Conservation (phyloP, 768 basidiomycete genomes). For the Vishniacozyma victoriae region DNA sequence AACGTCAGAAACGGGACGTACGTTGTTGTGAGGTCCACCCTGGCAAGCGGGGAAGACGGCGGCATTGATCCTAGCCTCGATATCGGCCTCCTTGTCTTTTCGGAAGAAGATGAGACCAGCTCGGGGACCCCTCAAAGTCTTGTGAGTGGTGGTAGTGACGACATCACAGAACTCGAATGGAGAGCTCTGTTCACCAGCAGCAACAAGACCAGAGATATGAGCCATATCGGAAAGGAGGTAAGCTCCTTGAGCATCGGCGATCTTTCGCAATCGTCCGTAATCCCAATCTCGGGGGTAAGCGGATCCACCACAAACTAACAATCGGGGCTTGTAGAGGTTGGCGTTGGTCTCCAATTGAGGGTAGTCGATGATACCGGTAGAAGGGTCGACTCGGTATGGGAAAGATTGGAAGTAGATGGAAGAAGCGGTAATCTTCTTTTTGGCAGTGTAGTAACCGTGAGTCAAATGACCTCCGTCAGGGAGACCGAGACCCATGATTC, state of each 20-base stretch:
- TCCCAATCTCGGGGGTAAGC: conserved; percentile 99
- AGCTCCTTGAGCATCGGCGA: conserved; percentile 78
- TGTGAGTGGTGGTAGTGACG: conserved; percentile 98
- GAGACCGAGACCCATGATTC: conserved; percentile 96
- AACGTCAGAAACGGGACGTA: conserved; percentile 47
- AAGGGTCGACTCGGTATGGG: conserved; percentile 72
- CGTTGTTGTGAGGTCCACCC: conserved; percentile 98
- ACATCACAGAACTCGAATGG: conserved; percentile 97
- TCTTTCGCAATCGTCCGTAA: conserved; percentile 72
- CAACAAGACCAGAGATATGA: conserved; percentile 91
- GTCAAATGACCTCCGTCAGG: conserved; percentile 97
- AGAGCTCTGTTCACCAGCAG: conserved; percentile 78
- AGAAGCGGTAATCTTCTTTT: conserved; percentile 99
- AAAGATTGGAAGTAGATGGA: conserved; percentile 99
- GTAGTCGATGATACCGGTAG: conserved; percentile 87
- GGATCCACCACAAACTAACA: conserved; percentile 95
- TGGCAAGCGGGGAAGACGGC: conserved; percentile 99
- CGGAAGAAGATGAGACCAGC: conserved; percentile 98
- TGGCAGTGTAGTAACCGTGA: conserved; percentile 96
- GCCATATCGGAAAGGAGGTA: conserved; percentile 96
- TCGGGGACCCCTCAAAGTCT: conserved; percentile 95
- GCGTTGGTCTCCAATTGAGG: conserved; percentile 71
- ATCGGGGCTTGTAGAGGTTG: conserved; percentile 87
- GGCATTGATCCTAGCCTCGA: conserved; percentile 95
- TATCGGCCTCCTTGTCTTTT: conserved; percentile 80